Evolutionary conservation across 306 rosid genomes (phyloP).

Genomic region (Cicer chorassanicum): DNA sequence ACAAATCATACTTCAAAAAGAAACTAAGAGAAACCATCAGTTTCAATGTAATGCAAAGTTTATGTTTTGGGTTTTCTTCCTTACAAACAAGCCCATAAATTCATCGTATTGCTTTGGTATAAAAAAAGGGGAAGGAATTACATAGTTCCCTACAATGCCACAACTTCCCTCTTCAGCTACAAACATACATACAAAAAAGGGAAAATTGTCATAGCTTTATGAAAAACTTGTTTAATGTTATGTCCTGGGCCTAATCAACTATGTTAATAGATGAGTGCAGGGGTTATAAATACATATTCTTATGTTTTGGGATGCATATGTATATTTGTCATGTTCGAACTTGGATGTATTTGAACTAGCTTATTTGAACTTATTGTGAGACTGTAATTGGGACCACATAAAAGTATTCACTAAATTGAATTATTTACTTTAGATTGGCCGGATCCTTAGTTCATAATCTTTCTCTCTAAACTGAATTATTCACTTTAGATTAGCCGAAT

Average conservation of each 20-base stretch:
- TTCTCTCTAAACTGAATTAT: too few species aligned
- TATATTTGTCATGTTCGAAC: not conserved
- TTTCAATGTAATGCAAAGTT: conserved; percentile 9
- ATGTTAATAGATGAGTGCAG: too few species aligned
- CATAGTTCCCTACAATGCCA: conserved; percentile 8
- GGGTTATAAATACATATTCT: not conserved
- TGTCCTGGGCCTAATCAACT: not conserved
- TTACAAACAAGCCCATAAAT: not conserved
- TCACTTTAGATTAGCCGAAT: too few species aligned
- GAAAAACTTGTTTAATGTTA: not conserved
- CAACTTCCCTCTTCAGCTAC: not conserved
- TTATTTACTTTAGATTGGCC: too few species aligned
- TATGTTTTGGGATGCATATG: not conserved
- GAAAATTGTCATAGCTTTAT: not conserved
- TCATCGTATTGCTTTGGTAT: not conserved
- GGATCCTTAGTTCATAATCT: too few species aligned
- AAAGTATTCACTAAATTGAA: too few species aligned
- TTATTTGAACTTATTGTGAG: too few species aligned
- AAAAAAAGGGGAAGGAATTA: conserved; percentile 20
- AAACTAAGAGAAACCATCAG: conserved; percentile 1
- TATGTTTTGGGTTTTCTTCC: not conserved
- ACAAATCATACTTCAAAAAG: conserved; percentile 20
- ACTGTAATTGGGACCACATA: too few species aligned
- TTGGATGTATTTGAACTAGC: too few species aligned
- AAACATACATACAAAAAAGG: not conserved